Percentiles rank a stretch among this genome's conserved stretches.
phyloP scores from a whole-genome alignment of 2,329 filamentous ascomycete genomes.

The Lomentospora prolificans region DNA sequence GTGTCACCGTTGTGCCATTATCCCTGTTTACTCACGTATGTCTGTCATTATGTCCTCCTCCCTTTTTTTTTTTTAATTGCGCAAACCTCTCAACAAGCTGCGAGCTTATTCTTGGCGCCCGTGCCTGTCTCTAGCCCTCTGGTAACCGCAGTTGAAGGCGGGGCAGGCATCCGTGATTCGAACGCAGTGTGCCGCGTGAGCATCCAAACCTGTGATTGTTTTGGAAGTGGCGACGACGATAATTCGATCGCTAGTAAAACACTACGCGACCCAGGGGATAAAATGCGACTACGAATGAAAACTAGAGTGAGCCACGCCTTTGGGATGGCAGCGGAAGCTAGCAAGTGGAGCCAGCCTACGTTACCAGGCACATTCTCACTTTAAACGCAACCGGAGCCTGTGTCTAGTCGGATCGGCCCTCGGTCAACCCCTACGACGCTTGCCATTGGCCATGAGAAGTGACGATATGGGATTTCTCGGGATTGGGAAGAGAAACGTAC shows the following conservation, averaged over 20 bases:
- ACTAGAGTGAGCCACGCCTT: not conserved
- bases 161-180: not conserved
- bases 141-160: not conserved
- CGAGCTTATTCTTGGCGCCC: not conserved
- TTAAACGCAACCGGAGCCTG: not conserved
- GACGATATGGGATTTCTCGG: conserved; percentile 5
- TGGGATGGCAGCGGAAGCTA: conserved; percentile 2
- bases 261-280: no score
- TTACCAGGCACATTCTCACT: not conserved
- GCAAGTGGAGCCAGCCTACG: not conserved
- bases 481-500: not conserved
- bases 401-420: not conserved
- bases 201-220: not conserved
- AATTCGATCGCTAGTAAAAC: not conserved
- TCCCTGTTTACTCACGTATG: not conserved
- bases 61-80: not conserved
- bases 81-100: not conserved
- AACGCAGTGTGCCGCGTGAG: not conserved
- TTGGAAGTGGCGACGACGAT: not conserved
- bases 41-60: not conserved
- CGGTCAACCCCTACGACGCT: not conserved
- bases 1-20: no score
- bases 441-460: conserved; percentile 1
- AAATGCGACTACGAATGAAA: not conserved
- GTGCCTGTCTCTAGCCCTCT: not conserved